Conservation (phyloP, 768 basidiomycete genomes). For the Tricholoma matsutake region DNA sequence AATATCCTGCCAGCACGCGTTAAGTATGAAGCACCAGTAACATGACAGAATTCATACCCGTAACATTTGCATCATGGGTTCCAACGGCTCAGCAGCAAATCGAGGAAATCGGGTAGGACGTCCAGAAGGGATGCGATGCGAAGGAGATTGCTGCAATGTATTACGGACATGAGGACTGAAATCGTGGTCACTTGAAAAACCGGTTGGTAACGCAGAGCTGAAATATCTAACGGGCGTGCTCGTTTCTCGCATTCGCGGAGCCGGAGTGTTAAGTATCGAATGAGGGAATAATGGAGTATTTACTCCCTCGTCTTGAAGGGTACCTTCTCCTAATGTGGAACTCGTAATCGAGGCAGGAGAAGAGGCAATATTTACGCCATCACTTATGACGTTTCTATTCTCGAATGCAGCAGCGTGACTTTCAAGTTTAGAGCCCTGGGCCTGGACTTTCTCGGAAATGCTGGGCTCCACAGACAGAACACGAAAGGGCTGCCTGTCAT, state of each 20-base stretch:
- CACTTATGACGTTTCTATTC: neutral
- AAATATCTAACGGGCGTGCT: neutral
- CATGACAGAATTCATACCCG: neutral
- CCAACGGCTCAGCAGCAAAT: neutral
- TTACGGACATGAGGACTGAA: neutral
- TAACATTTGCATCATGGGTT: neutral
- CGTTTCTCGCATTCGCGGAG: neutral
- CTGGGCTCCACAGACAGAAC: neutral
- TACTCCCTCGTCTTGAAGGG: neutral
- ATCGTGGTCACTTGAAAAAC: neutral
- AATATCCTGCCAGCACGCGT: neutral
- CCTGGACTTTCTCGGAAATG: neutral
- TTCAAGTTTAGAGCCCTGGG: neutral
- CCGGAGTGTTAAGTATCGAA: neutral
- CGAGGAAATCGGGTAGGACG: neutral
- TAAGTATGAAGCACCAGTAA: neutral
- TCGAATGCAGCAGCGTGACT: neutral
- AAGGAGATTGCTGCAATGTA: neutral
- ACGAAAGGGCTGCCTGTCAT: neutral
- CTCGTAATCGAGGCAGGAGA: neutral
- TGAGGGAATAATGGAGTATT: neutral
- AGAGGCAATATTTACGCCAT: neutral
- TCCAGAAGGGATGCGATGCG: neutral
- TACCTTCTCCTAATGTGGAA: neutral
- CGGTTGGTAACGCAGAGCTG: neutral